These are phyloP conservation scores for Bodo saltans DNA, from an alignment of 78 protist species.

Conservation along the genomic window DNA sequence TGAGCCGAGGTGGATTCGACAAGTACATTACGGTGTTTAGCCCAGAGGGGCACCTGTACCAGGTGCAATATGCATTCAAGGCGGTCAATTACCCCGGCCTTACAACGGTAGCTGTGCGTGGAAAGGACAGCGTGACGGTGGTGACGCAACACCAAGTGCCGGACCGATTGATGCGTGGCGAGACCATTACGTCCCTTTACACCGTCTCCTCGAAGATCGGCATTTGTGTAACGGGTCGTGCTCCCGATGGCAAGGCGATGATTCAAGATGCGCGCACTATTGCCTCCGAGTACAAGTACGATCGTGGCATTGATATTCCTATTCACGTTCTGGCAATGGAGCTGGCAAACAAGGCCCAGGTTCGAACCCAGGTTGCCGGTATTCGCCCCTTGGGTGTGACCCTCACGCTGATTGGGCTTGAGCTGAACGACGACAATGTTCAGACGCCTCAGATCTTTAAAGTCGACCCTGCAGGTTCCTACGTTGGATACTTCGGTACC, in stretches of 20 bases:
- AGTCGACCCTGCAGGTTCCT: constrained; percentile 91
- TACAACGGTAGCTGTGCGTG: constrained; percentile 88
- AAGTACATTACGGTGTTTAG: constrained; percentile 90
- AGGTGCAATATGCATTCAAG: constrained; percentile 96
- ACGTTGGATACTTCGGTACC: constrained; percentile 76
- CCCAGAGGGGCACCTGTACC: constrained; percentile 96
- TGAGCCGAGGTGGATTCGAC: constrained; percentile 75
- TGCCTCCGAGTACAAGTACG: constrained; percentile 81
- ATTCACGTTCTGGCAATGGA: constrained; percentile 78
- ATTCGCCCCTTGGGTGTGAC: constrained; percentile 83
- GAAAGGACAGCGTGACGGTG: constrained; percentile 74
- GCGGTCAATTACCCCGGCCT: constrained; percentile 76
- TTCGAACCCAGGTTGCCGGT: constrained; percentile 84
- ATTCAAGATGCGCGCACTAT: constrained; percentile 78
- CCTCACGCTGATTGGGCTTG: constrained; percentile 80
- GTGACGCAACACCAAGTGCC: constrained; percentile 91
- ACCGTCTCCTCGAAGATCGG: constrained; percentile 76
- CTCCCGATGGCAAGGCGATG: constrained; percentile 79
- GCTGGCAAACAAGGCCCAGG: constrained; percentile 88
- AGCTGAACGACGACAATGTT: constrained; percentile 71
- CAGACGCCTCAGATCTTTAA: constrained; percentile 60
- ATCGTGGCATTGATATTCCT: constrained; percentile 76
- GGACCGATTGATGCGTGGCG: constrained; percentile 84
- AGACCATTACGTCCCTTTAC: constrained; percentile 78
- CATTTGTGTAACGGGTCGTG: constrained; percentile 76